Conservation (phyloP, 192 early-diverging fungal species). For the Rhizophagus sp. region DNA sequence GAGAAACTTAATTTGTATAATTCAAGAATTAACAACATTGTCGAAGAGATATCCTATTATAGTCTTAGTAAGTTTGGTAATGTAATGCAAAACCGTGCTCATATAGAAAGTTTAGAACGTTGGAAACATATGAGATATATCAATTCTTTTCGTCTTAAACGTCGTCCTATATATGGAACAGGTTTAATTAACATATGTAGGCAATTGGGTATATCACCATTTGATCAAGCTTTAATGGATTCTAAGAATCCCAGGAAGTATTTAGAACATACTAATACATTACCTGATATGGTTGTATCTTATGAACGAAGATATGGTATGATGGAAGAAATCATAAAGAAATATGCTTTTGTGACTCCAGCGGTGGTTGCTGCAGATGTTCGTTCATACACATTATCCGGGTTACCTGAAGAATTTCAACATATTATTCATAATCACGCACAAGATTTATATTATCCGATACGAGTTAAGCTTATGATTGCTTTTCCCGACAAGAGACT, state of each 20-base stretch:
- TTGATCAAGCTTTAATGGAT: slow-evolving; percentile 28
- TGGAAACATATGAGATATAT: slow-evolving; percentile 49
- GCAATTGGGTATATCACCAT: slow-evolving; percentile 12
- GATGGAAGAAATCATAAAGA: slow-evolving; percentile 48
- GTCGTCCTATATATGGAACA: slow-evolving; percentile 44
- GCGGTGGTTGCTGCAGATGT: slow-evolving; percentile 40
- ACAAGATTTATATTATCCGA: slow-evolving; percentile 58
- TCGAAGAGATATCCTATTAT: slow-evolving; percentile 32
- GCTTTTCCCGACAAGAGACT: slow-evolving; percentile 84
- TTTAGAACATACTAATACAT: slow-evolving; percentile 35
- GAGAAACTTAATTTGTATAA: slow-evolving; percentile 30
- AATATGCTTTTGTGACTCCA: slow-evolving; percentile 64
- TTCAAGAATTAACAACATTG: neutral
- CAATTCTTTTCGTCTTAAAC: slow-evolving; percentile 44
- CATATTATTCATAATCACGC: slow-evolving; percentile 30
- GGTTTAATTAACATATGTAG: slow-evolving; percentile 41
- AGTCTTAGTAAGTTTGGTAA: slow-evolving; percentile 44
- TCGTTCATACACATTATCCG: slow-evolving; percentile 26
- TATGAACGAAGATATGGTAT: slow-evolving; percentile 40
- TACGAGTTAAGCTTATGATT: slow-evolving; percentile 65
- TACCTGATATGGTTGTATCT: slow-evolving; percentile 38
- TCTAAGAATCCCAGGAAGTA: slow-evolving; percentile 38
- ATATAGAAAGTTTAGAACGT: slow-evolving; percentile 30
- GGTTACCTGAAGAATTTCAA: slow-evolving; percentile 25
- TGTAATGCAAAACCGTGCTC: slow-evolving; percentile 36